Base-by-base conservation (phyloP, 2,329 filamentous ascomycete genomes). In the Phoma sp. region DNA sequence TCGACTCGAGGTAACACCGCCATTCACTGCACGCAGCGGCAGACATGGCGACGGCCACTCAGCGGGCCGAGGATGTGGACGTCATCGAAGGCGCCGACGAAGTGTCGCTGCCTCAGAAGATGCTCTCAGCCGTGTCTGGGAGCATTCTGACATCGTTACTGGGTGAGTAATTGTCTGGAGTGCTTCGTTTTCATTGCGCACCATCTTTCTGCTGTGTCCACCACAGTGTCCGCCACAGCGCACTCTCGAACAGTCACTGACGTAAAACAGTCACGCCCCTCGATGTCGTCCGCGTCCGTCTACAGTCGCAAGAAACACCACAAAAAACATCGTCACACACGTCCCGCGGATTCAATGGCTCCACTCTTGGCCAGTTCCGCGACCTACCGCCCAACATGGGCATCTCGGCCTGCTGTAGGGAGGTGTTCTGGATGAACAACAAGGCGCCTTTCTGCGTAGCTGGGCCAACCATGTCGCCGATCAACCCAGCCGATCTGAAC, bases 391-490 rank as follows among this genome's bases (percentile, higher is more conserved):
- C 90, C 27, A 91, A 94, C 69, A 85, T 98, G 44, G 95, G 95
- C 57, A 91, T 98, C 50, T 96, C 93, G 15, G 88, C 93, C 35
- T 99, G 95, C 77, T 99, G 95, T 73, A 88, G 95, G 58, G 94
- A 99, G 75, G 94, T 99, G 32, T 99, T 98, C 76, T 99, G 96
- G 82, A 87, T 94, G 61, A 93, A 92, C 63, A 93, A 96, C 71
- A 90, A 88, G 74, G 85, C 88, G 22, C 88, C 92, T 55, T 86
- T 89, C 61, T 96, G 93, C 73, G 81, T 96, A 59, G 89, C 90
- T n/a, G 82, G 85, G 10, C 83, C 83, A 25, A 78, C 83, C 35
- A 78, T 78, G 51, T 57, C 73, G 52, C 68, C 72, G 3, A 65
- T 76, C 53, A 78, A 72, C 49, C 78, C 81, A 41, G 77, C 78